Percentiles rank a stretch among this genome's conserved stretches.
phyloP scores from a whole-genome alignment of 2,329 filamentous ascomycete species.

The Albophoma yamanashiensis region DNA sequence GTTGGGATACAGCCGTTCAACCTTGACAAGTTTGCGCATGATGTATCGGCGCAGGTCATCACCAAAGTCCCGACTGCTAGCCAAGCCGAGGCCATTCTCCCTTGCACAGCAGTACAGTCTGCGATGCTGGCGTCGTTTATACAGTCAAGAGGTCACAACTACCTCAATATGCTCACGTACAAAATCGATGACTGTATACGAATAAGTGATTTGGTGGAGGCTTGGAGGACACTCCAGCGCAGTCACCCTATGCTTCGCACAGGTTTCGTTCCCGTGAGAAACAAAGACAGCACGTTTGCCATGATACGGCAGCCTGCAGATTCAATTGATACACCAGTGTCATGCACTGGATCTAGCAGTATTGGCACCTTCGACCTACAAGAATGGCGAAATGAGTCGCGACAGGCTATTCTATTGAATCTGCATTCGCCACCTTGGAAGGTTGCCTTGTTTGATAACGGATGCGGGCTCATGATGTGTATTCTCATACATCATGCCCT shows the following conservation, averaged over 20 bases:
- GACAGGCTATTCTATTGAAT: constrained; percentile 23
- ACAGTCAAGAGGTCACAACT: constrained; percentile 54
- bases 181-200: constrained; percentile 30
- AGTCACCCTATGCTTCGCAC: constrained; percentile 65
- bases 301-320: constrained; percentile 53
- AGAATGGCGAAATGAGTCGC: constrained; percentile 25
- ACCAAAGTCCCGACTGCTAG: constrained; percentile 7
- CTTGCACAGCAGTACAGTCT: constrained; percentile 70
- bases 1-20: constrained; percentile 19
- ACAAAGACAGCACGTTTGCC: constrained; percentile 52
- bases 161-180: constrained; percentile 64
- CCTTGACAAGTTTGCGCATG: constrained; percentile 25
- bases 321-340: constrained; percentile 6
- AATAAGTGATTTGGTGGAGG: constrained; percentile 30
- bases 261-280: constrained; percentile 56
- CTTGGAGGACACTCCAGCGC: constrained; percentile 47
- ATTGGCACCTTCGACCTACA: constrained; percentile 16
- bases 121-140: constrained; percentile 71
- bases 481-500: constrained; percentile 65
- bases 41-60: constrained; percentile 18
- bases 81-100: constrained; percentile 49
- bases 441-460: constrained; percentile 33
- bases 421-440: constrained; percentile 54
- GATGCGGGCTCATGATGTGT: constrained; percentile 22
- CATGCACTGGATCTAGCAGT: background rate